Evolutionary conservation across 345 rosid species (phyloP).

Genomic region (Murraya koenigii): DNA sequence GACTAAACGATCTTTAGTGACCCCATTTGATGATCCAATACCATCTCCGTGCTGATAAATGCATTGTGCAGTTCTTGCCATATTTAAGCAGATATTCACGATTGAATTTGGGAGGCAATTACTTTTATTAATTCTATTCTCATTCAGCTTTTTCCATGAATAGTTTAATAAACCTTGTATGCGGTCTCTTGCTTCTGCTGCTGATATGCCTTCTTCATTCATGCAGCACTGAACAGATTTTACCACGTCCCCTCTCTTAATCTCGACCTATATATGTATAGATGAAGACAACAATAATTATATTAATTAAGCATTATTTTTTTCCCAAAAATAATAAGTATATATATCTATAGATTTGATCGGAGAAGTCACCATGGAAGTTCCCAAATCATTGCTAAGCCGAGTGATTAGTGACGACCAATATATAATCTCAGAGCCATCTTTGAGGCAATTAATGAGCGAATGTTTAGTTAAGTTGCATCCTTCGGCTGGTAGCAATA

Average conservation of each 20-base stretch:
- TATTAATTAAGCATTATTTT: too few relatives aligned
- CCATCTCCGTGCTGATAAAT: slow-evolving; percentile 21
- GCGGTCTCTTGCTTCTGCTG: slow-evolving; percentile 18
- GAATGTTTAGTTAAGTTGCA: not conserved
- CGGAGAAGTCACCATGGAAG: not conserved
- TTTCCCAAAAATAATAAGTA: not conserved
- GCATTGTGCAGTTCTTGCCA: slow-evolving; percentile 9
- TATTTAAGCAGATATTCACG: slow-evolving; percentile 5
- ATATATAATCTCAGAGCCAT: not conserved
- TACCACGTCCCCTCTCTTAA: slow-evolving; percentile 12
- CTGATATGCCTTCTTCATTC: not conserved
- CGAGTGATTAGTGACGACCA: slow-evolving; percentile 1
- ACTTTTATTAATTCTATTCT: not conserved
- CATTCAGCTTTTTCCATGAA: slow-evolving; percentile 16
- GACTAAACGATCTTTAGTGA: slow-evolving; percentile 4
- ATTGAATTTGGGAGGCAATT: not conserved
- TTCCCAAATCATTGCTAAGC: slow-evolving; percentile 1
- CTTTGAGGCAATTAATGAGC: not conserved
- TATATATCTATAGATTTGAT: not conserved
- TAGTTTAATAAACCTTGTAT: not conserved
- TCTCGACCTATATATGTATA: not conserved
- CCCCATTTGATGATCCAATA: slow-evolving; percentile 4
- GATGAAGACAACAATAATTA: too few relatives aligned
- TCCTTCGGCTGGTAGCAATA: not conserved
- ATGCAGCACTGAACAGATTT: slow-evolving; percentile 17